These are phyloP conservation scores for Cardamine occulta DNA, from an alignment of 345 rosid genomes.

Conservation along the genomic window DNA sequence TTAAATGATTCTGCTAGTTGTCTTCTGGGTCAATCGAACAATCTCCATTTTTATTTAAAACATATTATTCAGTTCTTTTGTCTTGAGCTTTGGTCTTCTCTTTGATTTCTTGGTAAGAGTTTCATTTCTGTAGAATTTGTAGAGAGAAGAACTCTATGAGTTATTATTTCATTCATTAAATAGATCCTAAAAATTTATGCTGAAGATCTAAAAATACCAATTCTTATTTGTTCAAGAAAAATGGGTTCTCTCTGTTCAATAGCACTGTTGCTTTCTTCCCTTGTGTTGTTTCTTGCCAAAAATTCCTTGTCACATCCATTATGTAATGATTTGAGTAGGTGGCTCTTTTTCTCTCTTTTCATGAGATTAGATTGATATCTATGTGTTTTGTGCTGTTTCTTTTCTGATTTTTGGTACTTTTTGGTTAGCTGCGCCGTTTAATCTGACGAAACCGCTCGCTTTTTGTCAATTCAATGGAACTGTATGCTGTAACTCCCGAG, in stretches of 20 bases:
- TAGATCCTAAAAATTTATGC: neutral
- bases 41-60: neutral
- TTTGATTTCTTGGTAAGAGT: conserved; percentile 35
- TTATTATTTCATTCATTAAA: neutral
- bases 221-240: conserved; percentile 7
- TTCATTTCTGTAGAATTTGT: neutral
- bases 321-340: conserved; percentile 71
- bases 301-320: conserved; percentile 54
- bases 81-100: conserved; percentile 25
- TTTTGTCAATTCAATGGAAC: conserved; percentile 43
- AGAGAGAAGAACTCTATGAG: neutral
- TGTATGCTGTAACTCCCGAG: conserved; percentile 27
- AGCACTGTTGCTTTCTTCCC: conserved; percentile 29
- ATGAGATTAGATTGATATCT: neutral
- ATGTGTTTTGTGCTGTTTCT: neutral
- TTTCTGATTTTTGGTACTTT: conserved; percentile 15
- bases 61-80: conserved; percentile 13
- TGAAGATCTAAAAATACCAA: neutral
- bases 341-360: neutral
- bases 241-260: conserved; percentile 9
- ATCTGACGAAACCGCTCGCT: conserved; percentile 6
- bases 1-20: conserved; percentile 23
- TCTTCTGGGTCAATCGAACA: conserved; percentile 14
- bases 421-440: conserved; percentile 42
- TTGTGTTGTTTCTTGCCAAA: conserved; percentile 50